phyloP scores from a whole-genome alignment of 83 land plant genomes.

The Picea mariana region DNA sequence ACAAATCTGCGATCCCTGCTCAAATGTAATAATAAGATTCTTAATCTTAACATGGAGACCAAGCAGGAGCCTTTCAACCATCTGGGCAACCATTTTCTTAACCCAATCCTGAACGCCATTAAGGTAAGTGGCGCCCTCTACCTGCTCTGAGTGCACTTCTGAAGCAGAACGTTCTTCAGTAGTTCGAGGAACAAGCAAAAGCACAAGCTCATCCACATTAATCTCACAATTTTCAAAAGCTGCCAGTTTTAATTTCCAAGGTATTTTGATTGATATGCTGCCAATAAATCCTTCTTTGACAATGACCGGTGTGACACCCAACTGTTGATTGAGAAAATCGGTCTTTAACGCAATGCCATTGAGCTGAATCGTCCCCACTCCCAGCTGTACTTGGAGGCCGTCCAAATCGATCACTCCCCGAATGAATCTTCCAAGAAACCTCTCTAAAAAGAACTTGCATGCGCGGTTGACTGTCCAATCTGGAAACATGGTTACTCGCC shows the following conservation, averaged over 20 bases:
- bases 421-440: no score
- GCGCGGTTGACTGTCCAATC: no score
- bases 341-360: constrained; percentile 73
- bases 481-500: no score
- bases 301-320: constrained; percentile 47
- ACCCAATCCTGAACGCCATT: constrained; percentile 92
- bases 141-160: constrained; percentile 26
- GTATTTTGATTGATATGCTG: constrained; percentile 55
- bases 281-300: constrained; percentile 86
- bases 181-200: constrained; percentile 59
- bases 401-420: constrained; percentile 83
- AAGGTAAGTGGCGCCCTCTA: constrained; percentile 23
- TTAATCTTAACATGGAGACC: constrained; percentile 73
- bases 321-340: constrained; percentile 74
- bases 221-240: constrained; percentile 65
- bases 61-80: constrained; percentile 73
- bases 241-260: constrained; percentile 50
- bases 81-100: constrained; percentile 72
- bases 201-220: constrained; percentile 76
- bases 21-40: constrained; percentile 62
- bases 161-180: constrained; percentile 19
- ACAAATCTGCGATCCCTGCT: constrained; percentile 41
- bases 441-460: no score
- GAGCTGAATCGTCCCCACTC: constrained; percentile 70
- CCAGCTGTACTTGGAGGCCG: constrained; percentile 87